Evolutionary conservation across 768 basidiomycete genomes (phyloP), one percentile per base, ranked within the genome.

Genomic region (Hypholoma fasciculare): DNA sequence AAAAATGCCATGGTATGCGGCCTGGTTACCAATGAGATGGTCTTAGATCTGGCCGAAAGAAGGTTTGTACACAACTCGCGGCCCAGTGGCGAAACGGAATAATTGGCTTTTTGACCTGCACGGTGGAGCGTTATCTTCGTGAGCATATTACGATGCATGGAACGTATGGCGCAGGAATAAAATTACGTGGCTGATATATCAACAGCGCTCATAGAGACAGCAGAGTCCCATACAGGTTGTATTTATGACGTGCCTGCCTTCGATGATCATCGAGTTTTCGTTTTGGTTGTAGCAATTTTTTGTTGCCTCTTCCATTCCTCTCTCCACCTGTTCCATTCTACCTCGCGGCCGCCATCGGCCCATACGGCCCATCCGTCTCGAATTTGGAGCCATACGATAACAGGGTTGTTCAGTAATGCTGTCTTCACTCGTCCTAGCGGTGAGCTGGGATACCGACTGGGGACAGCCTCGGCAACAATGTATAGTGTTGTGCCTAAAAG

Each of bases 351-450:
- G n/a, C 87, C 88, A 68, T 94, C 92, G 3, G 76, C 64, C 88
- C 90, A 94, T 1, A 92, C 75, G 11, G 78, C 81, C 92, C 92
- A 94, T 6, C 92, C 90, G 66, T 94, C 92, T 49, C 90, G 80
- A 43, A 94, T 73, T 49, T 85, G 82, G 36, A 90, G 68, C 89
- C 89, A 94, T 0, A 69, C 74, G 5, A 78, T 79, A 17, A 91
- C 34, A 4, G 84, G 81, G 62, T 89, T 85, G 1, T 63, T 64
- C 34, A 94, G 67, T n/a, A 88, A 54, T 43, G 71, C 74, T 4
- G 70, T 60, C 46, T 87, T 85, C 3, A 74, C 58, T 49, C 69
- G 67, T 13, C 87, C 90, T 26, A 86, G 71, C 8, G 77, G 37
- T 0, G 89, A 88, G 0, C 66, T 57, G 8, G 90, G 92, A 19